Evolutionary conservation across 208 protist genomes (phyloP), one percentile per base, ranked within the genome.

Genomic region (Trypanosoma rangeli): DNA sequence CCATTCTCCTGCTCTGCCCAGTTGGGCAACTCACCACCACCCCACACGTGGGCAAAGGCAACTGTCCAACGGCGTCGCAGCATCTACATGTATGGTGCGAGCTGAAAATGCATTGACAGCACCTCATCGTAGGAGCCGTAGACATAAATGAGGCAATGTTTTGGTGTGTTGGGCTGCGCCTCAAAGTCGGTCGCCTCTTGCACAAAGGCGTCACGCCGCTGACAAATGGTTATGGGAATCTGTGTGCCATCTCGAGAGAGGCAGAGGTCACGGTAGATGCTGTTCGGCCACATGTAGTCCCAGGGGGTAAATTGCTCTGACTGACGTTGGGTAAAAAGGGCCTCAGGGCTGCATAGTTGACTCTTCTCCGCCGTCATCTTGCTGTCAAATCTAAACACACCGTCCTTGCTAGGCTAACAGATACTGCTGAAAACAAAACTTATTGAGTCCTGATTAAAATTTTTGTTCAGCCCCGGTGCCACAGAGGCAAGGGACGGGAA

Each of bases 271-370:
- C 92, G 87, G 64, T 94, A 97, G 64, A 94, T 93, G 76, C 80
- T 93, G 76, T 97, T 94, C 3, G 92, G 92, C 89, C 92, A 97
- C 92, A 97, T 97, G 80, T 97, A 97, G 73, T 97, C 92, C 87
- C 86, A 94, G 56, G 92, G 89, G 8, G 89, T 97, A 64, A 94
- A 94, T 65, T 93, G 86, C 74, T 97, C 89, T 20, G 89, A 78
- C 68, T 97, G 92, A n/a, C 92, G 85, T 76, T 97, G 92, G 63
- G 92, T 94, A 70, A 92, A 97, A 50, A 97, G 76, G 29, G 88
- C 85, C 48, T 94, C 87, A 31, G 89, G 82, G 5, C 84, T 64
- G 65, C 88, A 93, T 69, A 88, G 42, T 24, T 64, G 76, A 24
- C 87, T 82, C 62, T 88, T 79, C 26, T 76, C 78, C 0, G 89